Percentiles rank a stretch among this genome's conserved stretches.
Conservation (phyloP, 2,329 filamentous ascomycete genomes). For the Colletotrichum theobromicola region DNA sequence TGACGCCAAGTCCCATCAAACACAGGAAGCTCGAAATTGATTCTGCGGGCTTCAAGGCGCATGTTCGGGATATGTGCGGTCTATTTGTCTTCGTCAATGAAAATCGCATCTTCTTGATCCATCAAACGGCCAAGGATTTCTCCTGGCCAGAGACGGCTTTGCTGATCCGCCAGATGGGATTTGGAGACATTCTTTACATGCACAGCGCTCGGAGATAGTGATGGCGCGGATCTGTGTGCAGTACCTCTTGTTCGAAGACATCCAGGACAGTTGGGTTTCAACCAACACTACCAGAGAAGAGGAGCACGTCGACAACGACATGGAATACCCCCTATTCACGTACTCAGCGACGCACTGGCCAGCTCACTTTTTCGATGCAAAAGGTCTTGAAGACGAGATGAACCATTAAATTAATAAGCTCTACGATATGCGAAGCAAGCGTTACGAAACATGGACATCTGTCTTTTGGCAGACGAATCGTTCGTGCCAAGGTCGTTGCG, state of each 20-base stretch:
- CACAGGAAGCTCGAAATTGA: background rate
- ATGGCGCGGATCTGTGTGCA: background rate
- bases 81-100: constrained; percentile 3
- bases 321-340: background rate
- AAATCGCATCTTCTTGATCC: background rate
- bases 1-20: background rate
- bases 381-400: background rate
- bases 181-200: background rate
- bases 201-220: background rate
- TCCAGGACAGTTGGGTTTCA: background rate
- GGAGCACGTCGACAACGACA: background rate
- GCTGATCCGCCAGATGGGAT: background rate
- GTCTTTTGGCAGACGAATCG: background rate
- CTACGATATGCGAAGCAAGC: background rate
- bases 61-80: background rate
- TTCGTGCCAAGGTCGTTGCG: background rate
- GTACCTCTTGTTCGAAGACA: background rate
- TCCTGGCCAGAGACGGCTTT: background rate
- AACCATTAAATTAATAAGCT: background rate
- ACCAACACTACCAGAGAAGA: background rate
- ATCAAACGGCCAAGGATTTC: constrained; percentile 2
- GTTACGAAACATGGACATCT: background rate
- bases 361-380: background rate
- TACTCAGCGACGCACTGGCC: background rate
- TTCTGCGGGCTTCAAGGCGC: background rate